These are phyloP conservation scores for Tetracladium marchalianum DNA, from an alignment of 495 filamentous ascomycete species.

Conservation along the genomic window DNA sequence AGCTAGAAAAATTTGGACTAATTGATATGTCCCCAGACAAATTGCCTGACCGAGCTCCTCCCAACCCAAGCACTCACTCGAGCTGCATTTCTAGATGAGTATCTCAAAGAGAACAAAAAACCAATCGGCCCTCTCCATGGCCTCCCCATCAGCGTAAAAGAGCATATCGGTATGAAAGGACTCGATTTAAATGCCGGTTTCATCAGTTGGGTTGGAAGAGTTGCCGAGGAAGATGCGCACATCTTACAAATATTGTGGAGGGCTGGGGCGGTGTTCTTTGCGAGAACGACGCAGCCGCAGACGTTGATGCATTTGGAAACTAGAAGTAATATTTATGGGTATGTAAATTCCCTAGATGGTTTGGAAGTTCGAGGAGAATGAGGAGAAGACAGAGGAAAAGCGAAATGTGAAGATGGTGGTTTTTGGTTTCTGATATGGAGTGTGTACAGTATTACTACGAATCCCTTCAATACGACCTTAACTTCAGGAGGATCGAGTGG, in stretches of 20 bases:
- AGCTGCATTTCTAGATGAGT: conserved; percentile 49
- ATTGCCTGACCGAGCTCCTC: conserved; percentile 59
- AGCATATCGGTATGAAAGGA: conserved; percentile 50
- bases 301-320: conserved; percentile 53
- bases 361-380: too few species aligned
- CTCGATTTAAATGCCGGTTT: conserved; percentile 38
- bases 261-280: conserved; percentile 41
- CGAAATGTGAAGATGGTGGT: background rate
- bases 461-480: conserved; percentile 45
- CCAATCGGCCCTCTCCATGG: conserved; percentile 56
- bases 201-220: conserved; percentile 32
- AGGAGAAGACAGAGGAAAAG: conserved; percentile 2
- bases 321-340: conserved; percentile 45
- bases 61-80: conserved; percentile 47
- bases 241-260: conserved; percentile 35
- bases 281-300: conserved; percentile 46
- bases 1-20: conserved; percentile 4
- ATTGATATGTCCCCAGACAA: conserved; percentile 24
- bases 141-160: conserved; percentile 59
- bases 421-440: conserved; percentile 20
- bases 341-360: conserved; percentile 4
- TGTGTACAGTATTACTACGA: conserved; percentile 38
- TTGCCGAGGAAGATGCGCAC: conserved; percentile 30
- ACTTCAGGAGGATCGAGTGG: conserved; percentile 56
- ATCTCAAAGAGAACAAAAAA: conserved; percentile 35